Evolutionary conservation across 108 stramenopile genomes (phyloP).

Genomic region (Cyclostephanos invisitatus): DNA sequence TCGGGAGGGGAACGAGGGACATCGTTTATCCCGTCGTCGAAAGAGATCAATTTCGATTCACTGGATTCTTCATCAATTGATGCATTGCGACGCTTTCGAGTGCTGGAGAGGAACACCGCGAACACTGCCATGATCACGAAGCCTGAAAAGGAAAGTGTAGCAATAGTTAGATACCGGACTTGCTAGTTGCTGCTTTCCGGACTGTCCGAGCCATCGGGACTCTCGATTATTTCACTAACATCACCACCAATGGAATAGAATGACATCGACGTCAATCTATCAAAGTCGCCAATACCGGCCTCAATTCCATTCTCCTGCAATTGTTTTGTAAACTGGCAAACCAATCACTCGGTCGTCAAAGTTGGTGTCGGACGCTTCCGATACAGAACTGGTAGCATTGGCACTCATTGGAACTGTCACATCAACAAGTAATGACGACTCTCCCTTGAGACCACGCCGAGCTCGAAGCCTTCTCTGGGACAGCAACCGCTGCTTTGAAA

Average conservation of each 20-base stretch:
- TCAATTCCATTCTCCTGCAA: conserved; percentile 23
- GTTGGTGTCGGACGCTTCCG: conserved; percentile 5
- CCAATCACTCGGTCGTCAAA: conserved; percentile 21
- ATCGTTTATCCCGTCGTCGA: background rate
- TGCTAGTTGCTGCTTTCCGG: background rate
- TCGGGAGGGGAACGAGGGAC: too few species aligned
- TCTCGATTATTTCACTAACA: conserved; percentile 7
- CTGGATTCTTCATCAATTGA: background rate
- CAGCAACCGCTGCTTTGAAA: conserved; percentile 29
- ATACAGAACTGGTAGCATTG: conserved; percentile 5
- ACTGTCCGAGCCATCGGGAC: background rate
- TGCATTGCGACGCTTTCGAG: background rate
- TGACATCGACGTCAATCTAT: conserved; percentile 13
- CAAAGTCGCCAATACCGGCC: conserved; percentile 38
- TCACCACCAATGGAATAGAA: conserved; percentile 3
- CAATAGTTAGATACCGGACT: background rate
- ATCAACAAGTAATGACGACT: conserved; percentile 29
- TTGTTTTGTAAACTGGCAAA: conserved; percentile 19
- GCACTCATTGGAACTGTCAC: conserved; percentile 9
- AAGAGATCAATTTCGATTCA: background rate
- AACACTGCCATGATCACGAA: conserved; percentile 4
- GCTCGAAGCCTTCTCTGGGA: conserved; percentile 5
- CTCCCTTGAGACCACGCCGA: conserved; percentile 10
- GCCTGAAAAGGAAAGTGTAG: conserved; percentile 1
- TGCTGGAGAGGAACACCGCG: background rate